Base-by-base conservation (phyloP, 306 rosid genomes). In the Astragalus membranaceus region DNA sequence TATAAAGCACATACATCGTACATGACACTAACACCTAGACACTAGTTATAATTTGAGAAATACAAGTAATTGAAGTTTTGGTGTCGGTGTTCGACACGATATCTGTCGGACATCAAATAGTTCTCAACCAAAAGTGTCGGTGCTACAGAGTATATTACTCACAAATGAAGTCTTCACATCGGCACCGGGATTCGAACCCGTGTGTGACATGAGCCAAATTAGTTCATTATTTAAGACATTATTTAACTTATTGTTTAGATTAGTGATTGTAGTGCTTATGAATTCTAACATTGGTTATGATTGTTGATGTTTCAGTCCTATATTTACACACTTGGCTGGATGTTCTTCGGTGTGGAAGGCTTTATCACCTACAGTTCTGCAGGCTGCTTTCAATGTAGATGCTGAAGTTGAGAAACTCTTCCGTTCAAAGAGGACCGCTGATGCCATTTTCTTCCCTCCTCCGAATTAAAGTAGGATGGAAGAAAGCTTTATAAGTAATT, bases 371-470 rank as follows among this genome's bases (percentile, higher is more conserved):
- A 60, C 82, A 2, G 91, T 87, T 69, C 82, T 92, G 4, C 78
- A 86, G 65, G 95, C 98, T 14, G 76, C 98, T 3, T 92, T 88
- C 88, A 83, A 88, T 43, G 95, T 92, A 8, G 92, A 83, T 23
- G 15, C 89, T 1, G 85, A 75, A 6, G 57, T 84, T 14, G 93
- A 83, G 79, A 55, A 92, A 32, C 80, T 14, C 0, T 92, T 92
- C 87, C 83, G 93, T 48, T 88, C 95, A 26, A 92, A 85, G 86
- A 89, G 98, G 81, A 75, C 80, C 47, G 42, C 85, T 1, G 92
- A 83, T 81, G 95, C 86, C 33, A 77, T 89, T 73, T 92, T 92
- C 89, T 92, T 92, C 83, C 89, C 96, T 55, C 98, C 98, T 37
- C 81, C 95, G 16, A 81, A 81, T 15, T 65, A 47, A 30, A 65